Evolutionary conservation across 2,329 filamentous ascomycete species (phyloP).

Genomic region (Hypoxylon sp.): DNA sequence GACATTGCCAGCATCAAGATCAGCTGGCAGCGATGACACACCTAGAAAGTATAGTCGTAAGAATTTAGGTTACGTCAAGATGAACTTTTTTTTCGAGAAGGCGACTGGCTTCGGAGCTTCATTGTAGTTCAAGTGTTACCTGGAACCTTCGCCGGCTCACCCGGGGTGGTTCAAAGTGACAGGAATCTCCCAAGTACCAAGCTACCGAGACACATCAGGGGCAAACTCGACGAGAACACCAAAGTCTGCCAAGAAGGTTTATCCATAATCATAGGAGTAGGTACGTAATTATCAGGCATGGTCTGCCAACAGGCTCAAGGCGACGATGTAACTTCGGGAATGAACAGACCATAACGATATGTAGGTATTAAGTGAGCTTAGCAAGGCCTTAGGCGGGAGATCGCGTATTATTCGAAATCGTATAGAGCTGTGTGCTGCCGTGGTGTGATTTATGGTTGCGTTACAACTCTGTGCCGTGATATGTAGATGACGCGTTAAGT

Average conservation of each 20-base stretch:
- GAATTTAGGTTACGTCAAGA: neutral
- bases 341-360: constrained; percentile 14
- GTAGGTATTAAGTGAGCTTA: constrained; percentile 8
- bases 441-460: constrained; percentile 15
- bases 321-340: constrained; percentile 31
- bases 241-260: constrained; percentile 23
- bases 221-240: constrained; percentile 13
- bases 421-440: constrained; percentile 7
- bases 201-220: neutral
- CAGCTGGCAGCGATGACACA: neutral
- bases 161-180: neutral
- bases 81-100: constrained; percentile 3
- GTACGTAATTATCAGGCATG: neutral
- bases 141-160: neutral
- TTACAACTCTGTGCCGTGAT: constrained; percentile 1
- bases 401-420: constrained; percentile 15
- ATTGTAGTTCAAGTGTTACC: constrained; percentile 6
- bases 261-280: constrained; percentile 1
- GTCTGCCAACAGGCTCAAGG: neutral
- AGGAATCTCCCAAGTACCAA: neutral
- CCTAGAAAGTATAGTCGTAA: neutral
- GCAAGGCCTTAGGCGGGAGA: constrained; percentile 19
- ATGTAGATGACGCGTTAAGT: constrained; percentile 28
- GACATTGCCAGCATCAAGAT: neutral
- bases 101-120: neutral